These are phyloP conservation scores for Pseudozyma sp. DNA, from an alignment of 1,284 basidiomycete species.

Conservation along the genomic window DNA sequence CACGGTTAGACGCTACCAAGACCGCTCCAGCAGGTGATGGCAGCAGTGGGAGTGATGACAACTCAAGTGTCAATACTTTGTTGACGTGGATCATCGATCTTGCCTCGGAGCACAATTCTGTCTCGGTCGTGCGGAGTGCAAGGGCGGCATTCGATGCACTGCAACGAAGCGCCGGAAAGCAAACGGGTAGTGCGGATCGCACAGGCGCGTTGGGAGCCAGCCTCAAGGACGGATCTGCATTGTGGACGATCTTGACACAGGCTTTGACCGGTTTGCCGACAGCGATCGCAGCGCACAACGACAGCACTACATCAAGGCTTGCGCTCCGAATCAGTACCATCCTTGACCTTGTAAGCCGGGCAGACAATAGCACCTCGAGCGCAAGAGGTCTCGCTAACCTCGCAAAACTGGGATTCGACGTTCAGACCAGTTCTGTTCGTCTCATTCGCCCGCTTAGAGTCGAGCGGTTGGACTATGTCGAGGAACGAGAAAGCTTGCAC, in stretches of 20 bases:
- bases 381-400: neutral
- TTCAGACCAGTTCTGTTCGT: constrained; percentile 5
- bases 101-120: constrained; percentile 14
- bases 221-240: constrained; percentile 2
- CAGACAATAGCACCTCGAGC: neutral
- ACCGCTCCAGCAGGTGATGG: neutral
- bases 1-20: constrained; percentile 8
- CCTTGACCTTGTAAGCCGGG: constrained; percentile 4
- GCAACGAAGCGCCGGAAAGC: neutral
- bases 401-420: constrained; percentile 13
- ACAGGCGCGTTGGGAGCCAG: neutral
- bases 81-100: constrained; percentile 44
- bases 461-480: constrained; percentile 17
- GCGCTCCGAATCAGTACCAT: constrained; percentile 20
- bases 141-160: constrained; percentile 8
- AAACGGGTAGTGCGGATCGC: too few relatives aligned
- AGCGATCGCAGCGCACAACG: constrained; percentile 18
- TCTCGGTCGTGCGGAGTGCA: constrained; percentile 1
- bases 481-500: neutral
- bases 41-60: neutral
- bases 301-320: constrained; percentile 23
- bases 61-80: constrained; percentile 15
- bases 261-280: constrained; percentile 19
- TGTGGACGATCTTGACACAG: constrained; percentile 20
- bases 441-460: constrained; percentile 15